These are phyloP conservation scores for Scheffersomyces quercinus DNA, from an alignment of 1,139 yeast genomes.

Conservation along the genomic window DNA sequence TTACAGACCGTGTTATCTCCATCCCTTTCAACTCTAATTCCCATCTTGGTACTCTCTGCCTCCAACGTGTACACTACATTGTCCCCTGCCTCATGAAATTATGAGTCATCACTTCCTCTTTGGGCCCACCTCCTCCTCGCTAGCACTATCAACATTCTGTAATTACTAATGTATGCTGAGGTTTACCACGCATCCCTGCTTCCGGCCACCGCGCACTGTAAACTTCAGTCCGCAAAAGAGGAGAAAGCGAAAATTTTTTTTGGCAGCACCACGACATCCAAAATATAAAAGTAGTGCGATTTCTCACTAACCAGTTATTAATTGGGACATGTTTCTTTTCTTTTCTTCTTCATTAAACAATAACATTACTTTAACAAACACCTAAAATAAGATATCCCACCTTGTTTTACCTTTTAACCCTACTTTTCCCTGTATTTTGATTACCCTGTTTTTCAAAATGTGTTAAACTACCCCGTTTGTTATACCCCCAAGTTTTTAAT, in stretches of 20 bases:
- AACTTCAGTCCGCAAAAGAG: slow-evolving; percentile 3
- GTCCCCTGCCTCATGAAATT: too few species aligned
- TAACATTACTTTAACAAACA: slow-evolving; percentile 1
- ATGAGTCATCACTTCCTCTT: too few species aligned
- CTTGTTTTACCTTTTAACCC: slow-evolving; percentile 8
- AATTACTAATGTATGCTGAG: slow-evolving; percentile 7
- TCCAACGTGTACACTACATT: too few species aligned
- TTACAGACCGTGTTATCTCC: too few species aligned
- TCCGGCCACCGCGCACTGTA: slow-evolving; percentile 3
- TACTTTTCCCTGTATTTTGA: slow-evolving; percentile 9
- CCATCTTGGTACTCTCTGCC: too few species aligned
- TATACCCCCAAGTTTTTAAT: slow-evolving; percentile 9
- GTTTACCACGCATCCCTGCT: slow-evolving; percentile 2
- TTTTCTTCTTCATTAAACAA: slow-evolving; percentile 6
- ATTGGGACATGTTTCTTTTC: slow-evolving; percentile 1
- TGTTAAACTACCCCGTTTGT: slow-evolving; percentile 26
- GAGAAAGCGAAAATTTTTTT: slow-evolving; percentile 11
- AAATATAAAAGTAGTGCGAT: slow-evolving; percentile 8
- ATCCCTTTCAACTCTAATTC: too few species aligned
- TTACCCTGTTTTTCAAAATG: slow-evolving; percentile 21
- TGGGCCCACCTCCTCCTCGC: too few species aligned
- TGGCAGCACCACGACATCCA: slow-evolving; percentile 2
- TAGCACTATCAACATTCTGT: too few species aligned
- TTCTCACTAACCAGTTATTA: neutral
- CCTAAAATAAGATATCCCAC: neutral